Percentiles rank a stretch among this genome's conserved stretches.
Conservation (phyloP, 2,329 filamentous ascomycete species). For the Claviceps sp. region DNA sequence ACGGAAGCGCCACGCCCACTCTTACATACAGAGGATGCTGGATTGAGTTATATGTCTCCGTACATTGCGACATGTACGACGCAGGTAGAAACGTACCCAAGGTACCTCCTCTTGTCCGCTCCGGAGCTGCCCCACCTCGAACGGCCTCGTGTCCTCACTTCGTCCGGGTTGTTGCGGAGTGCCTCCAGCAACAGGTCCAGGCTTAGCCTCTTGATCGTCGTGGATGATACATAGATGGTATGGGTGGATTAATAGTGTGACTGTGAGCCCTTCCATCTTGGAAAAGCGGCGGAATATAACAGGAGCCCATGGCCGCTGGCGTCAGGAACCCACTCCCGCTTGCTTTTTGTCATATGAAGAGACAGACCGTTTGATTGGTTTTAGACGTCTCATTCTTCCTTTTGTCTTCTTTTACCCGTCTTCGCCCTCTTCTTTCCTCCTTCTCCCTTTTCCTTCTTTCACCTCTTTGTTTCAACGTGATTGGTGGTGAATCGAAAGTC, state of each 20-base stretch:
- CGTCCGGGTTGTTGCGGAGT: background rate
- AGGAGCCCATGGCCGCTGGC: background rate
- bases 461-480: background rate
- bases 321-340: background rate
- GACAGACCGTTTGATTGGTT: background rate
- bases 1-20: too few relatives aligned
- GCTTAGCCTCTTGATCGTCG: background rate
- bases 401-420: background rate
- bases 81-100: too few relatives aligned
- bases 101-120: too few relatives aligned
- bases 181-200: background rate
- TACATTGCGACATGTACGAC: too few relatives aligned
- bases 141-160: constrained; percentile 2
- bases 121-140: background rate
- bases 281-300: background rate
- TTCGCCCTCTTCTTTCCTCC: background rate
- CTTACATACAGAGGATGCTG: too few relatives aligned
- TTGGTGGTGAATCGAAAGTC: too few relatives aligned
- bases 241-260: background rate
- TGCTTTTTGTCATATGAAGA: background rate
- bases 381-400: background rate
- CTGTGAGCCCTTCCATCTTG: background rate
- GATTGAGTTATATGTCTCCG: too few relatives aligned
- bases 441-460: background rate
- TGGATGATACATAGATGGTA: background rate